Evolutionary conservation across 169 alveolate species (phyloP), one percentile per base, ranked within the genome.

Genomic region (Besnoitia besnoiti): DNA sequence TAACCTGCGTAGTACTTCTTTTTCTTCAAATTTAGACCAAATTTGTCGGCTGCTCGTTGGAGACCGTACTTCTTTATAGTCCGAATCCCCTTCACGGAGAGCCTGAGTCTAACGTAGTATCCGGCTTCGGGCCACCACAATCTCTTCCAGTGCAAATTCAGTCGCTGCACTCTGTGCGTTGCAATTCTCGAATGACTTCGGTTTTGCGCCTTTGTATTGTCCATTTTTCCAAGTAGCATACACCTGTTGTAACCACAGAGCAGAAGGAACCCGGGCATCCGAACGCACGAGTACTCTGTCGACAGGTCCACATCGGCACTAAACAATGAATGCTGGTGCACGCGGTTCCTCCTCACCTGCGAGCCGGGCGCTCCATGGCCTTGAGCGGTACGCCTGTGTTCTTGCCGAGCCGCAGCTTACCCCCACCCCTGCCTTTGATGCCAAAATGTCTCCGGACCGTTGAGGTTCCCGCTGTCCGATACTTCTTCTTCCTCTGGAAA

Each of bases 151-250:
- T 92, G 95, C 24, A 97, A 93, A 84, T 97, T 97, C 46, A 97
- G 92, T 88, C 95, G 95, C 94, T 96, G 97, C 49, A 91, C 92
- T 40, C 96, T 95, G 96, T 73, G 98, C 61, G 91, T 94, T 75
- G 79, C 93, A 79, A n/a, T 96, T 96, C 88, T 84, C 24, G 98
- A 96, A 88, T 96, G 97, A 94, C 98, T 96, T 24, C 94, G 91
- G 51, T 95, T 85, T 37, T 94, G 91, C 33, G 98, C 98, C 90
- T 95, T 95, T 76, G 97, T 91, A 91, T 97, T 97, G 92, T 96
- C 98, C 98, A 97, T 97, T 85, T 97, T 97, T n/a, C 98, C 98
- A 47, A 97, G 92, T 59, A 97, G 89, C 96, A 95, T 92, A 87
- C 98, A 97, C 95, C 98, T 97, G 91, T 35, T 33, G 16, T 44